Evolutionary conservation across 352 stramenopile genomes (phyloP), one percentile per base, ranked within the genome.

Genomic region (Phytophthora hibernalis): DNA sequence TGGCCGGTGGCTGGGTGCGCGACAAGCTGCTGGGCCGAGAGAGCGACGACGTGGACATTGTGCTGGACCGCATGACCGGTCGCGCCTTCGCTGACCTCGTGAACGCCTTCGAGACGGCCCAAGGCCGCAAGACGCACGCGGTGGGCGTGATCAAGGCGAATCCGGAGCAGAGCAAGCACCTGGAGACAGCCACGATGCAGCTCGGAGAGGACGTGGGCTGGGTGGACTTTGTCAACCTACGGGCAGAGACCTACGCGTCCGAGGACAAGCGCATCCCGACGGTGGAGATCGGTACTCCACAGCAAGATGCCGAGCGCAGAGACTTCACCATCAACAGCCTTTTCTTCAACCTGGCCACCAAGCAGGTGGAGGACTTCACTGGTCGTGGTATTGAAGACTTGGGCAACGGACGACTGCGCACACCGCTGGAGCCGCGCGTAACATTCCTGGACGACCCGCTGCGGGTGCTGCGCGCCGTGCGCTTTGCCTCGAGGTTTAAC

Each of bases 241-340:
- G 97, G 35, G 89, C 92, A 9, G 98, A 99, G 83, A 92, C 96
- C 33, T 99, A 99, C 81, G 85, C 81, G 28, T 77, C 82, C 10
- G 83, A 89, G 48, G 74, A 91, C 51, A 72, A 88, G 37, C 84
- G 84, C 49, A 93, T 93, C 44, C 84, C 83, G 5, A 79, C 78
- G 4, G 77, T 93, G 55, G 68, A 76, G 52, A 85, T 91, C 40
- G 85, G 81, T 6, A 98, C 92, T 20, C 90, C 97, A 2, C 61
- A 86, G 38, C 82, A 98, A 54, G 92, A 98, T 59, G 92, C 91
- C 13, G 68, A 91, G 51, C 65, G 98, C 42, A 84, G 98, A 40
- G 98, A 99, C 81, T 97, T 99, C 56, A 99, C 97, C 3, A 98
- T 99, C 70, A 99, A 99, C 78, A 83, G 85, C n/a, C 69, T 99